These are phyloP conservation scores for Scutellaria baicalensis DNA, from an alignment of 257 asterid genomes.

Conservation along the genomic window DNA sequence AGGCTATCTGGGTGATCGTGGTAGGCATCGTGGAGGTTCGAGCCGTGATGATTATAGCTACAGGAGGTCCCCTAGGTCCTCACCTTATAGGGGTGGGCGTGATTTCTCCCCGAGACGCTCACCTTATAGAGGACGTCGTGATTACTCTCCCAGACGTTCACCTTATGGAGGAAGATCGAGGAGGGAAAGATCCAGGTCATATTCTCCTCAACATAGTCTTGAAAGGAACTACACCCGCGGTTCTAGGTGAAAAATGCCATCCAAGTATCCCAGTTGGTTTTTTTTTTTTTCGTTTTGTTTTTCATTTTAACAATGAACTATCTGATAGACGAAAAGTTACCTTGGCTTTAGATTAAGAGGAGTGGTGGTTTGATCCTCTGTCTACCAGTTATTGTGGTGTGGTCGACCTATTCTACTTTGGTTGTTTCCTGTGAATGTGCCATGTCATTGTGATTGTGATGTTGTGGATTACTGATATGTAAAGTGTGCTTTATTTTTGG, in stretches of 20 bases:
- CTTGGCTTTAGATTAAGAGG: background rate
- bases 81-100: conserved; percentile 53
- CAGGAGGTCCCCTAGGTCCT: conserved; percentile 68
- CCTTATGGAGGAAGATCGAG: conserved; percentile 77
- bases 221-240: conserved; percentile 58
- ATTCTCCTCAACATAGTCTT: conserved; percentile 39
- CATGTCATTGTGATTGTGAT: background rate
- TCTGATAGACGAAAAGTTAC: background rate
- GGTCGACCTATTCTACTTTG: background rate
- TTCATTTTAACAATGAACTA: background rate
- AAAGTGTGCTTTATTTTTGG: background rate
- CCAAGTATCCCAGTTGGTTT: background rate
- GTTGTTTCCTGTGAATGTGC: background rate
- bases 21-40: conserved; percentile 70
- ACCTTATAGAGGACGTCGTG: conserved; percentile 43
- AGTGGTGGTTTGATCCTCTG: background rate
- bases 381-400: background rate
- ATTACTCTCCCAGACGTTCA: conserved; percentile 61
- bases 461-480: background rate
- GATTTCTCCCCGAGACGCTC: conserved; percentile 72
- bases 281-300: background rate
- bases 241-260: conserved; percentile 37
- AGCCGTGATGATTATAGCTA: conserved; percentile 74
- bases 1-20: conserved; percentile 63
- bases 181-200: conserved; percentile 74